These are phyloP conservation scores for Lathyrus aphaca DNA, from an alignment of 306 rosid species.

Conservation along the genomic window DNA sequence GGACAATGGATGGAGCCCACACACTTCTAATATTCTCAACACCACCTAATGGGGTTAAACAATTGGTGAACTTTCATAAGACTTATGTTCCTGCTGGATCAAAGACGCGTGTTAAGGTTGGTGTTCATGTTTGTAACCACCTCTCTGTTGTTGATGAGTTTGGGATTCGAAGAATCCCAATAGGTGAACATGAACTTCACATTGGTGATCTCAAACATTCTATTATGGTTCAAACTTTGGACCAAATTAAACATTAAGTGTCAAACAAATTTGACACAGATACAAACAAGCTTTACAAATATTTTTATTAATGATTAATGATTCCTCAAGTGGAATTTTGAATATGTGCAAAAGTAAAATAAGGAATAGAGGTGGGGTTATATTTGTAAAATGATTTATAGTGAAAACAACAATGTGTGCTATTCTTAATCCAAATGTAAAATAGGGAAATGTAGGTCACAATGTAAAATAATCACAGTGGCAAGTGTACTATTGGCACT, in stretches of 20 bases:
- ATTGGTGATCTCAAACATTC: conserved; percentile 76
- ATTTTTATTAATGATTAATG: conserved; percentile 11
- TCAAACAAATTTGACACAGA: conserved; percentile 37
- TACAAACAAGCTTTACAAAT: conserved; percentile 15
- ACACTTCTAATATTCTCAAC: conserved; percentile 61
- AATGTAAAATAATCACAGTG: conserved; percentile 38
- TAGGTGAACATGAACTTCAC: conserved; percentile 70
- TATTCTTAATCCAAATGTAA: conserved; percentile 46
- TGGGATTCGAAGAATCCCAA: conserved; percentile 83
- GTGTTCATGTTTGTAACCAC: conserved; percentile 74
- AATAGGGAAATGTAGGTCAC: conserved; percentile 29
- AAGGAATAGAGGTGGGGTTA: conserved; percentile 25
- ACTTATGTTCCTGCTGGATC: conserved; percentile 63
- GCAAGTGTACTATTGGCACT: conserved; percentile 33
- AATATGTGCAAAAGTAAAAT: conserved; percentile 40
- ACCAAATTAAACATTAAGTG: conserved; percentile 40
- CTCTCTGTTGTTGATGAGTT: conserved; percentile 65
- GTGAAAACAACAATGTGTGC: conserved; percentile 29
- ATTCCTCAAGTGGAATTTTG: conserved; percentile 10
- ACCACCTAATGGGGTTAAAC: conserved; percentile 63
- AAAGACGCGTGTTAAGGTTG: conserved; percentile 45
- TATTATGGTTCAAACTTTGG: conserved; percentile 48
- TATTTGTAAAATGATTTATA: conserved; percentile 26
- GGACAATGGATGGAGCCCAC: conserved; percentile 73
- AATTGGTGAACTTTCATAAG: conserved; percentile 64